These are phyloP conservation scores for Taphrina pruni DNA, from an alignment of 1,139 yeast species.

Conservation along the genomic window DNA sequence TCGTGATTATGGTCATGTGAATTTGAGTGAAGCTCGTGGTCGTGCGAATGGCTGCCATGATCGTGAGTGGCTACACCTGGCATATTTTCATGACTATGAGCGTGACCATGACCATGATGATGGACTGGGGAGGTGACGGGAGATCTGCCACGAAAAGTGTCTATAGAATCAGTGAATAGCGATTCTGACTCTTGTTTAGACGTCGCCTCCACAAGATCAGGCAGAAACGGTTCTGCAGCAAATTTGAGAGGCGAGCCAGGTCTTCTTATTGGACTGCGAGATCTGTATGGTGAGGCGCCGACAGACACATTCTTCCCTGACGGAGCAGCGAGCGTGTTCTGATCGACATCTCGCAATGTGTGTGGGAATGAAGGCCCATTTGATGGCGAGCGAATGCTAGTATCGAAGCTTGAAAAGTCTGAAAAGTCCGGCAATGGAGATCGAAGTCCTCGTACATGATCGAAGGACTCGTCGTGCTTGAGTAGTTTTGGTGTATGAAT, in stretches of 20 bases:
- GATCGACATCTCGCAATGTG: neutral
- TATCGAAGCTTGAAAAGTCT: constrained; percentile 18
- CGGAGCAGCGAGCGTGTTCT: constrained; percentile 2
- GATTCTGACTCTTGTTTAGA: neutral
- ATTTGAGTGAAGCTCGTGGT: neutral
- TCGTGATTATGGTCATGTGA: neutral
- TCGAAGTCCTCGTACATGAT: constrained; percentile 21
- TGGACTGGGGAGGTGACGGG: constrained; percentile 2
- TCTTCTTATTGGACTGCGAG: constrained; percentile 32
- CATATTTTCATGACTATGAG: constrained; percentile 27
- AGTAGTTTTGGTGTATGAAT: constrained; percentile 11
- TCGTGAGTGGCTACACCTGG: constrained; percentile 8
- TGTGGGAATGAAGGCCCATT: neutral
- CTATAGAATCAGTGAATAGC: neutral
- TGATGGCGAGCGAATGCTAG: neutral
- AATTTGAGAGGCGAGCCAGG: constrained; percentile 32
- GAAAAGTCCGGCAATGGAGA: constrained; percentile 22
- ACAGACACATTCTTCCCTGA: neutral
- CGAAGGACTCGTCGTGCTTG: constrained; percentile 8
- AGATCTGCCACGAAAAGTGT: neutral
- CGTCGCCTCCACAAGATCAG: constrained; percentile 15
- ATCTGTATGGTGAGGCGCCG: constrained; percentile 14
- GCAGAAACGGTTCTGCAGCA: neutral
- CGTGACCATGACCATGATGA: constrained; percentile 20
- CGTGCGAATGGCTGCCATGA: neutral